Base-by-base conservation (phyloP, 192 early-diverging fungal species). In the Coemansia sp. region DNA sequence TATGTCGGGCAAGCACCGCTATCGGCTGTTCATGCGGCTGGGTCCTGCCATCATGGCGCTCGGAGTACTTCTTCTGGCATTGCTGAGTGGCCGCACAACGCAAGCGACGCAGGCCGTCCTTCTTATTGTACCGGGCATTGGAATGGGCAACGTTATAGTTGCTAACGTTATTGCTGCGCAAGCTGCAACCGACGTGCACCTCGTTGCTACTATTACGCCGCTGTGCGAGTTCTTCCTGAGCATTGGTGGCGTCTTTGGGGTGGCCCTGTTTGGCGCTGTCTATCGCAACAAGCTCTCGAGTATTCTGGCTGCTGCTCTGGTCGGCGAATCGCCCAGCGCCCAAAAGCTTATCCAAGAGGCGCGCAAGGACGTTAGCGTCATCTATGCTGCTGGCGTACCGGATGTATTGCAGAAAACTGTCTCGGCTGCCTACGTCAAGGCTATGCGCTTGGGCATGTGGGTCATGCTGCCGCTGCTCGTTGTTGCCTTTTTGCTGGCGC, bases 141-240 rank as follows among this genome's bases (percentile, higher is more conserved):
- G 96, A 9, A 73, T 90, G 55, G 94, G 96, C 20, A 75, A 83
- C 39, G 83, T 88, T 21, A 84, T 95, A 58, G 92, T 94, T 58
- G 86, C 87, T 6, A 83, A 88, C 28, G 70, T 93, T 42, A 83
- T 94, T 42, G 90, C 85, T 9, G 83, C 87, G 21, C 93, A 95
- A 71, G 85, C 88, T 1, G 68, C 85, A 18, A 92, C 91, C 18
- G 75, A 70, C 9, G 59, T 73, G 14, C 74, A 68, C 34, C 78
- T 89, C 6, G 83, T 93, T 28, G 88, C 90, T 16, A 67, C 88
- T 14, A 88, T 86, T 23, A 91, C 92, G 5, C 84, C 90, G 9
- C 69, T 89, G 43, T 83, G 83, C 24, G 85, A 87, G 42, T 93
- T 92, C 60, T 88, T 86, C 67, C 79, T 89, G 50, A 86, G 85